Conservation (phyloP, 208 protist species). For the Acanthamoeba castellanii region DNA sequence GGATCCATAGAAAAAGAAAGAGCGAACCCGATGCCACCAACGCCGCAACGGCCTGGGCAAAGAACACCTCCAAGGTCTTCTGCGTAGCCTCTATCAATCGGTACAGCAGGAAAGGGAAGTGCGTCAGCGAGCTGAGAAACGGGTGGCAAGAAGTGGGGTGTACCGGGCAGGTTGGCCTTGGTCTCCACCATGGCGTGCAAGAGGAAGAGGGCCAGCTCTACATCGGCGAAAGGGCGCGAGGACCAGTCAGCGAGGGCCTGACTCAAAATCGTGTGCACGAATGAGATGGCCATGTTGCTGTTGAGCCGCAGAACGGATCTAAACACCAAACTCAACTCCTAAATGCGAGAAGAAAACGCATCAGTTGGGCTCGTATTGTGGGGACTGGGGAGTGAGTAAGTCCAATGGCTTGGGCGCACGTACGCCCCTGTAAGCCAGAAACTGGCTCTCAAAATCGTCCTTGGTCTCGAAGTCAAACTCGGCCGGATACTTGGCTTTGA, state of each 20-base stretch:
- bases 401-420: background rate
- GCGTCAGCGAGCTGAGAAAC: background rate
- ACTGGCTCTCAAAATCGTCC: slow-evolving; percentile 67
- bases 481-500: slow-evolving; percentile 31
- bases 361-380: background rate
- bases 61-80: slow-evolving; percentile 56
- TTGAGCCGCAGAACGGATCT: slow-evolving; percentile 37
- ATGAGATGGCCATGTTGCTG: slow-evolving; percentile 69
- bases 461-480: slow-evolving; percentile 71
- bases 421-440: slow-evolving; percentile 30
- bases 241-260: slow-evolving; percentile 61
- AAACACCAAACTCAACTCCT: slow-evolving; percentile 64
- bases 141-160: background rate
- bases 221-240: background rate
- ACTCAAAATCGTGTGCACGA: slow-evolving; percentile 56
- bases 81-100: background rate
- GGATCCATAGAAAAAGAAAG: background rate
- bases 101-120: background rate
- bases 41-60: slow-evolving; percentile 29
- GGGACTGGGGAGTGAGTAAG: background rate
- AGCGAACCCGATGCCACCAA: slow-evolving; percentile 1
- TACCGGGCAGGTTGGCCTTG: slow-evolving; percentile 68
- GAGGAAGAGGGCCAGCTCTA: slow-evolving; percentile 52
- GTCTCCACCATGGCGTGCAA: slow-evolving; percentile 58
- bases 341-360: background rate